Base-by-base conservation (phyloP, 441 rosid genomes). In the Codiaeum variegatum region DNA sequence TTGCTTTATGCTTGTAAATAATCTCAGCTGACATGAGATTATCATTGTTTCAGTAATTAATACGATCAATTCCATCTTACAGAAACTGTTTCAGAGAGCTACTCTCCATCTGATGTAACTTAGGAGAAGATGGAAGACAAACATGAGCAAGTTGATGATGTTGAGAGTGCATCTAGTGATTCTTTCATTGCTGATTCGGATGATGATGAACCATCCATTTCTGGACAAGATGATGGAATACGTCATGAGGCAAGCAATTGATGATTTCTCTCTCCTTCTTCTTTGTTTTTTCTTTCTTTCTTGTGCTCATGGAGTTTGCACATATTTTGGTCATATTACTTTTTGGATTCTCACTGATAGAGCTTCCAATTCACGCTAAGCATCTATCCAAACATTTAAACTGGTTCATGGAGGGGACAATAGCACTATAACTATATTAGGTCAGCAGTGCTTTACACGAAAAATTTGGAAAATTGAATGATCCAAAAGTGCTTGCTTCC, bases 161-260 rank as follows among this genome's bases (percentile, higher is more conserved):
- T 75, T 42, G 87, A 73, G 71, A 81, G 83, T 73, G 75, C 70
- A 68, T 87, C 90, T 63, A 80, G 83, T 40, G 88, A 86, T 81
- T 85, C 98, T 76, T 83, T 82, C 68, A 73, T 83, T 26, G 78
- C 55, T 70, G 76, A 70, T 78, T 86, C 96, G 36, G 94, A 91
- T 70, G 91, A 81, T 7, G 91, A 91, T 61, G 88, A 81, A 51
- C 79, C 85, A 24, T 83, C 81, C 46, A 80, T 74, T 21, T 84
- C 87, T 1, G 88, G 85, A 76, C 81, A 81, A 75, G 95, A 90
- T 69, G 90, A 84, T 66, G 88, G 76, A 49, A 24, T 82, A 74
- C 89, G 77, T 74, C 78, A 79, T 18, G 89, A 90, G 96, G 98
- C 80, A 76, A 85, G 84, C 77, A 32, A 21, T 67, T 78, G 5